Base-by-base conservation (phyloP, 352 stramenopile species). In the Globisporangium recalcitrans region DNA sequence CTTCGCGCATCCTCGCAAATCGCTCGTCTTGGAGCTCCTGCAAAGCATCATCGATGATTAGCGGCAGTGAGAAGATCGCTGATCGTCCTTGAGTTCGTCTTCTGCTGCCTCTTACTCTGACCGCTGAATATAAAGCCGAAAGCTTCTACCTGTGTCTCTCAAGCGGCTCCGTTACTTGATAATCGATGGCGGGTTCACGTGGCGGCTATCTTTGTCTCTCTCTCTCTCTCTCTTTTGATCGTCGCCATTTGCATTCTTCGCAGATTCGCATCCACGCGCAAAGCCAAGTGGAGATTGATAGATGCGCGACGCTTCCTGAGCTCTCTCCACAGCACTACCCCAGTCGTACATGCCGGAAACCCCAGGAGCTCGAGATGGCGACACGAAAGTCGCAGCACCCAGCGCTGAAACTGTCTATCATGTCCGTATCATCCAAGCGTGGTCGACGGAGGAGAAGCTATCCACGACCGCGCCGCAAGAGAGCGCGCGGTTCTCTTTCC, bases 401-500 rank as follows among this genome's bases (percentile, higher is more conserved):
- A 66, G 14, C 52, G 19, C 31, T 7, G 61, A 81, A 53, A 67
- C 68, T 26, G 40, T 65, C 21, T 82, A 80, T 31, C 73, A 82
- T 10, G 69, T 82, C 5, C 64, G 75, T 24, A 54, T 80, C 31
- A 70, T 75, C 29, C 69, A 74, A 26, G 29, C 34, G 13, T 82
- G 75, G 75, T 0, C 49, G 4, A 9, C 10, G 5, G 32, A 52
- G n/a, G 14, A 29, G 9, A 11, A 19, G 11, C 10, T 47, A 6
- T 22, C 36, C 19, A 19, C 31, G 14, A 21, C n/a, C 3, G 9
- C 21, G 2, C 2, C 1, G 27, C n/a, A 61, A 31, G 27, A 47
- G 19, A n/a, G 29, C 24, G 10, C 56, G 14, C 40, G 38, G 5
- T 61, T 31, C 27, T 77, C 75, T 5, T 84, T 82, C 52, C 82